Base-by-base conservation (phyloP, 306 rosid genomes). In the Quercus cerris region DNA sequence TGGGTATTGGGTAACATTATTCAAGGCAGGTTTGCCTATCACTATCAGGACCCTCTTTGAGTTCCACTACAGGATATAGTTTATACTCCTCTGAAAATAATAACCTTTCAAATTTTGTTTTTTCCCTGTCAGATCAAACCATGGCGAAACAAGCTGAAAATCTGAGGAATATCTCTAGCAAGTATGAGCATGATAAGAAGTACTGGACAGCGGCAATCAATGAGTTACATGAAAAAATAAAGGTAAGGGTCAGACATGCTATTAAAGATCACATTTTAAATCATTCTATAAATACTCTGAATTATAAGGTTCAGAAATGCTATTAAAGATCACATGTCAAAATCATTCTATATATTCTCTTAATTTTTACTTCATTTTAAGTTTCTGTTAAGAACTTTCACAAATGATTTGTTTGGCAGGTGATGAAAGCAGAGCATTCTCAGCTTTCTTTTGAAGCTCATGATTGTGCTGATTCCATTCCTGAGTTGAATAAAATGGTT, bases 381-480 rank as follows among this genome's bases (percentile, higher is more conserved):
- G 31, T 52, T 10, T 18, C 76, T 19, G 61, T 30, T 22, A 23
- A 9, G 54, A 19, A 73, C 62, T 70, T 71, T 19, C 70, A 33
- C 46, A 23, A 27, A 56, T 70, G 81, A 61, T 85, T 83, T 86
- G 38, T 67, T 79, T 75, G 83, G 84, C 91, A 93, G 98, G 85
- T 80, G 89, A 88, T 93, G 93, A 91, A 87, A 84, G 81, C 84
- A 67, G 93, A 93, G 62, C 88, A 90, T 64, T 44, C 74, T 76
- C 88, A 64, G 46, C 96, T 93, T 80, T 93, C 98, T 73, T 68
- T 44, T 35, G 93, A 89, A 80, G 94, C 97, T 0, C 97, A 91
- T 84, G 93, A 88, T 38, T 93, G 98, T 81, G 91, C 86, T 31
- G 97, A 90, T 86, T 89, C 97, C 78, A 90, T 91, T 87, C 98